Base-by-base conservation (phyloP, 2,329 filamentous ascomycete genomes). In the Cryphonectria nitschkei region DNA sequence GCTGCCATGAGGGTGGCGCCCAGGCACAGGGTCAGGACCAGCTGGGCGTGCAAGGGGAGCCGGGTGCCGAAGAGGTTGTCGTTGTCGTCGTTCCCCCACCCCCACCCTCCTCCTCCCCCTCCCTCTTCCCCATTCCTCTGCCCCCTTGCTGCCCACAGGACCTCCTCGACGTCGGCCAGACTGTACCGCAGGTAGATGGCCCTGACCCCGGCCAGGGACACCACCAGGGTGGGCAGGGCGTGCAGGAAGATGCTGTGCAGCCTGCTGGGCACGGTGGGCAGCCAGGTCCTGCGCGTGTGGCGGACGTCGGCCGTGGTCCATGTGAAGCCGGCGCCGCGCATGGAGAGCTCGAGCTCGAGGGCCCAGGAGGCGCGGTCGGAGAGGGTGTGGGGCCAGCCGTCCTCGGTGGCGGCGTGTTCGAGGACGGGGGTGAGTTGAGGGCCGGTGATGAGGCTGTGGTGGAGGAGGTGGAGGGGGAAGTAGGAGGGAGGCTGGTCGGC, bases 221-320 rank as follows among this genome's bases (percentile, higher is more conserved):
- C 73, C 1, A 77, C 69, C n/a, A 83, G 76, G 6, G 81, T 77
- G 0, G 82, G 82, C 0, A 77, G 60, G 0, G 79, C 81, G 64
- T 82, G 80, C 19, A 82, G 75, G 22, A 79, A 60, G 37, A 83
- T 81, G 65, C 79, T 81, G 71, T 84, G 82, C 13, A 81, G 56
- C 7, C 82, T 77, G 67, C 82, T 81, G 26, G 73, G 68, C 11
- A 81, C 76, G 2, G 79, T 82, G 0, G 82, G 82, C 6, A 82
- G 74, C 82, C 82, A 83, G 0, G 81, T 83, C 73, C 80, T 80
- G 43, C 79, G 79, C 6, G 81, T 82, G 72, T 84, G 82, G 13
- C 82, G 78, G 2, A 83, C 81, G 68, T 84, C 82, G 7, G 82
- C 82, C 1, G 81, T 83, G 29, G 80, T 82, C 82, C 81, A 83